Evolutionary conservation across 306 rosid genomes (phyloP).

Genomic region (Quercus alba): DNA sequence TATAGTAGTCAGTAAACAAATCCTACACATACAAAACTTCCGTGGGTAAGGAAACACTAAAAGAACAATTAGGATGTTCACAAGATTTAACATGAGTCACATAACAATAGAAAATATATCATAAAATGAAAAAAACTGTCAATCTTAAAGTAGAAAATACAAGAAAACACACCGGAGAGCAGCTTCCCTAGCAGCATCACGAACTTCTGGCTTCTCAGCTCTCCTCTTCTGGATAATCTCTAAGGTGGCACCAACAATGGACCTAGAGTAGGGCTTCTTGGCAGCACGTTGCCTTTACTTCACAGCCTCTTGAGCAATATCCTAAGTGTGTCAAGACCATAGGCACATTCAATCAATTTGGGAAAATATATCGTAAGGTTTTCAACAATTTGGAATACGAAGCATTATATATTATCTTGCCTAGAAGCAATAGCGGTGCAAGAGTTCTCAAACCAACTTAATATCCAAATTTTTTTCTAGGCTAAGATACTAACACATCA

Average conservation of each 20-base stretch:
- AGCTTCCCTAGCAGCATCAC: conserved; percentile 84
- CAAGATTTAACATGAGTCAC: too few relatives aligned
- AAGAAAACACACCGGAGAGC: conserved; percentile 54
- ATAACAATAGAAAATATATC: not conserved
- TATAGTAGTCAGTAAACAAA: not conserved
- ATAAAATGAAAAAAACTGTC: not conserved
- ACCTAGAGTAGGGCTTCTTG: conserved; percentile 73
- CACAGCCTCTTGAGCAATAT: conserved; percentile 74
- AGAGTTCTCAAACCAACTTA: not conserved
- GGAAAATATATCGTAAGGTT: not conserved
- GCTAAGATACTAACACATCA: not conserved
- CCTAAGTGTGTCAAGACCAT: conserved; percentile 25
- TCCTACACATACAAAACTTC: not conserved
- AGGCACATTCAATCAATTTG: not conserved
- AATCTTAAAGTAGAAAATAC: not conserved
- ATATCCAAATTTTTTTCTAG: not conserved
- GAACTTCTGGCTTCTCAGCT: conserved; percentile 67
- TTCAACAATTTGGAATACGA: not conserved
- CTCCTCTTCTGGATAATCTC: conserved; percentile 73
- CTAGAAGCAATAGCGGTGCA: too few relatives aligned
- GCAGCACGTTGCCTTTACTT: conserved; percentile 68
- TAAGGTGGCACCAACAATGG: conserved; percentile 64
- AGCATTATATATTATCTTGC: too few relatives aligned
- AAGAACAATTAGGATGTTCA: not conserved
- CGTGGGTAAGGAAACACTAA: not conserved